Percentiles rank a stretch among this genome's conserved stretches.
These are phyloP conservation scores for Pichia sp. DNA, from an alignment of 1,139 yeast genomes.

Conservation along the genomic window DNA sequence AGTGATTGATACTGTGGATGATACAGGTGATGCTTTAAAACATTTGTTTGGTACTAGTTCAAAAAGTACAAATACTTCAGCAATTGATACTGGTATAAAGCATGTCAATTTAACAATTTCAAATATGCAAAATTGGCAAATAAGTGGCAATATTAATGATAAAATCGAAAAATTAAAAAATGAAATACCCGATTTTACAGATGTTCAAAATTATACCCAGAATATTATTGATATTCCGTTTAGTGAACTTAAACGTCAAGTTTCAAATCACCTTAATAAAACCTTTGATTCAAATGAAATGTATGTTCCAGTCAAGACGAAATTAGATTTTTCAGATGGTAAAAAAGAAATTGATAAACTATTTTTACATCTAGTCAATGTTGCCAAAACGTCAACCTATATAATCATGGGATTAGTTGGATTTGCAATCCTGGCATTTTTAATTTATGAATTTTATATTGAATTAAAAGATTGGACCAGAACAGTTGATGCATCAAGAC, in stretches of 20 bases:
- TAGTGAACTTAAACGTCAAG: conserved; percentile 38
- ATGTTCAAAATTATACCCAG: conserved; percentile 46
- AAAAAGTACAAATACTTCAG: conserved; percentile 23
- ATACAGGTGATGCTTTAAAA: conserved; percentile 39
- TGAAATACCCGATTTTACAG: conserved; percentile 52
- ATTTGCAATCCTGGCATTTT: conserved; percentile 33
- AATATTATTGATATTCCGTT: conserved; percentile 48
- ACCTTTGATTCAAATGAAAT: conserved; percentile 20
- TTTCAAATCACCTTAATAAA: conserved; percentile 21
- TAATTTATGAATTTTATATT: conserved; percentile 35
- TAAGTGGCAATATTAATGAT: conserved; percentile 55
- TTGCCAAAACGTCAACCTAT: conserved; percentile 32
- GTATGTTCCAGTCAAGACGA: conserved; percentile 21
- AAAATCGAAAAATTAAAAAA: conserved; percentile 42
- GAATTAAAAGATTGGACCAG: conserved; percentile 49
- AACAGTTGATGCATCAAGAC: conserved; percentile 28
- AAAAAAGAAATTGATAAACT: conserved; percentile 34
- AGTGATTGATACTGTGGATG: conserved; percentile 33
- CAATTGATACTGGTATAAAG: conserved; percentile 24
- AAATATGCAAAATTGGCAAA: conserved; percentile 49
- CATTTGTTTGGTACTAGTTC: conserved; percentile 47
- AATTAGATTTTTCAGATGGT: conserved; percentile 18
- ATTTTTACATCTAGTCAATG: conserved; percentile 28
- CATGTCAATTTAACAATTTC: conserved; percentile 53
- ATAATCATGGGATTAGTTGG: conserved; percentile 37